Conservation (phyloP, 1,139 yeast genomes). For the Martiniozyma asiatica region DNA sequence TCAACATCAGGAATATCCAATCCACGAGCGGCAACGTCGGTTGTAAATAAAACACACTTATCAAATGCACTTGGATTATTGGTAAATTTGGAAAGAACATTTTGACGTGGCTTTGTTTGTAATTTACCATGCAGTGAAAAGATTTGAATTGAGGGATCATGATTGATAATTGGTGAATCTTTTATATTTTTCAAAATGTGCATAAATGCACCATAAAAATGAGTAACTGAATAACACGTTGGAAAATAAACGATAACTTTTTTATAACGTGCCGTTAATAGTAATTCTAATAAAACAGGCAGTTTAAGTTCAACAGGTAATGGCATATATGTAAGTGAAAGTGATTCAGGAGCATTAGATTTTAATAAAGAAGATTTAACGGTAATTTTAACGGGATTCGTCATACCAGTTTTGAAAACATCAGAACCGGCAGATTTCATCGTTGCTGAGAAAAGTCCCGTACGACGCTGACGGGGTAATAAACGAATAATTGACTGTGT, state of each 20-base stretch:
- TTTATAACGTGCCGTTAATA: constrained; percentile 44
- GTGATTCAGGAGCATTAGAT: constrained; percentile 45
- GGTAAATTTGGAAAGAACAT: constrained; percentile 52
- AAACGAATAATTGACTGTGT: constrained; percentile 52
- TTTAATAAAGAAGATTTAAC: constrained; percentile 41
- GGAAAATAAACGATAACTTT: constrained; percentile 84
- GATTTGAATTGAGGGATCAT: no score
- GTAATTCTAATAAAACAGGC: constrained; percentile 41
- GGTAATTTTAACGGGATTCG: constrained; percentile 77
- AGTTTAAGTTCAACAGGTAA: constrained; percentile 52
- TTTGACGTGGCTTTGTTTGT: constrained; percentile 60
- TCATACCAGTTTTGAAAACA: constrained; percentile 67
- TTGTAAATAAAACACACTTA: constrained; percentile 60
- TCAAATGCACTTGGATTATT: constrained; percentile 27
- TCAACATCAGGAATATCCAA: constrained; percentile 90
- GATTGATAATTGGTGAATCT: no score
- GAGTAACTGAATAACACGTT: constrained; percentile 75
- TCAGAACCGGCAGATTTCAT: constrained; percentile 65
- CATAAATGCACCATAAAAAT: constrained; percentile 51
- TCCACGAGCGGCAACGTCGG: constrained; percentile 90
- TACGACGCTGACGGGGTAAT: constrained; percentile 83
- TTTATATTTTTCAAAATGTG: constrained; percentile 20
- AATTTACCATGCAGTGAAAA: constrained; percentile 81
- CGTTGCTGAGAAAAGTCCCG: constrained; percentile 90
- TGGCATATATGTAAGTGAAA: constrained; percentile 51